Evolutionary conservation across 352 stramenopile species (phyloP).

Genomic region (Globisporangium ultimum): DNA sequence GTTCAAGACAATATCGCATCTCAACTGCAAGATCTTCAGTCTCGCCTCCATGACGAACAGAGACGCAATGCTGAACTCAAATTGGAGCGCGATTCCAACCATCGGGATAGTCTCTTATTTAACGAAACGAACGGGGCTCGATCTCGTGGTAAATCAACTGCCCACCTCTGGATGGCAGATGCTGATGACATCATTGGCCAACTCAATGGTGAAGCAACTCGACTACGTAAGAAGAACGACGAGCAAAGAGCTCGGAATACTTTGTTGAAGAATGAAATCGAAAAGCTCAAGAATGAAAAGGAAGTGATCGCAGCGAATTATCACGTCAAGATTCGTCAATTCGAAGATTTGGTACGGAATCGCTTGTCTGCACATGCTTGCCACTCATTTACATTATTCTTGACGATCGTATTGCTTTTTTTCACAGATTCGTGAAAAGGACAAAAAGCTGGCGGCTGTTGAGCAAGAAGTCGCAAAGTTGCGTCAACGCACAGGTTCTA

Average conservation of each 20-base stretch:
- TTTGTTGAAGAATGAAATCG: constrained; percentile 55
- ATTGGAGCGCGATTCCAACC: constrained; percentile 35
- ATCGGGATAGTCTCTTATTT: constrained; percentile 42
- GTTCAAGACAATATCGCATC: constrained; percentile 56
- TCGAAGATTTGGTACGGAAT: constrained; percentile 50
- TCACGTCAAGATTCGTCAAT: constrained; percentile 81
- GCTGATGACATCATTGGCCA: constrained; percentile 80
- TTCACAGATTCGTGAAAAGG: constrained; percentile 69
- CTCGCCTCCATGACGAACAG: constrained; percentile 62
- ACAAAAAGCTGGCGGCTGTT: constrained; percentile 73
- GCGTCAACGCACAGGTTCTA: constrained; percentile 40
- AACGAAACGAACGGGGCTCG: constrained; percentile 35
- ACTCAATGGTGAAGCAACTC: constrained; percentile 67
- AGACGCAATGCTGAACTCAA: constrained; percentile 55
- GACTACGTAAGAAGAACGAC: constrained; percentile 75
- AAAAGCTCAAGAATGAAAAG: constrained; percentile 69
- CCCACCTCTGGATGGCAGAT: constrained; percentile 84
- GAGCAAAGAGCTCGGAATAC: constrained; percentile 46
- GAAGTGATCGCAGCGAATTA: constrained; percentile 71
- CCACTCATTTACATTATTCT: not conserved
- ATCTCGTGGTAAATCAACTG: constrained; percentile 54
- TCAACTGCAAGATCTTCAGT: constrained; percentile 54
- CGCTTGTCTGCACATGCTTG: not conserved
- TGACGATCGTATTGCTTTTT: constrained; percentile 5
- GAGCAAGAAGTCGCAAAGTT: constrained; percentile 75